A percentile compares a stretch with the other conserved stretches of the same genome.
Evolutionary conservation across 2,329 filamentous ascomycete species (phyloP).

Genomic region (Xylariaceae sp.): DNA sequence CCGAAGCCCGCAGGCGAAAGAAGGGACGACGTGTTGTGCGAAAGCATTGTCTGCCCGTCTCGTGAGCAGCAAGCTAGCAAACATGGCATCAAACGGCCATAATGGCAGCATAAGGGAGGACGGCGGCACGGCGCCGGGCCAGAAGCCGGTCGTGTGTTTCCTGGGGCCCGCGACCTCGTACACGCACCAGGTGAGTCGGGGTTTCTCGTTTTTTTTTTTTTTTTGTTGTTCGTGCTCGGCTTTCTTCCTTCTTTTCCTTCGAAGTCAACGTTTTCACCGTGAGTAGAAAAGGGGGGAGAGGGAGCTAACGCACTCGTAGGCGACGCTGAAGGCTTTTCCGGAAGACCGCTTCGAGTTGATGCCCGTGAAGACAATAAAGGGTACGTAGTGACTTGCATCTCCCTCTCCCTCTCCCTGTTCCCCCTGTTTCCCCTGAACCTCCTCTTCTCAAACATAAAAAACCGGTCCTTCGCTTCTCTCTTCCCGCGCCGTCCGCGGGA

Average conservation of each 20-base stretch:
- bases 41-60: too few relatives aligned
- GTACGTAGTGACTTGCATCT: conserved; percentile 16
- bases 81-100: too few relatives aligned
- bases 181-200: conserved; percentile 39
- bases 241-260: too few relatives aligned
- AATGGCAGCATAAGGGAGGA: too few relatives aligned
- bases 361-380: conserved; percentile 45
- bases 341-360: conserved; percentile 38
- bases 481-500: too few relatives aligned
- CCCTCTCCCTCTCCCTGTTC: not conserved
- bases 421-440: not conserved
- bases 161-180: conserved; percentile 43
- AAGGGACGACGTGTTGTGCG: too few relatives aligned
- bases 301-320: conserved; percentile 24
- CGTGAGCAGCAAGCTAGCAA: too few relatives aligned
- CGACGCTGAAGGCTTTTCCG: conserved; percentile 40
- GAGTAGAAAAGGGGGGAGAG: conserved; percentile 1
- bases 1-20: too few relatives aligned
- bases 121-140: too few relatives aligned
- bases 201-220: too few relatives aligned
- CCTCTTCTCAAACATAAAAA: conserved; percentile 1
- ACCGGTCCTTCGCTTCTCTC: too few relatives aligned
- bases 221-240: too few relatives aligned
- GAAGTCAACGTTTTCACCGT: conserved; percentile 15
- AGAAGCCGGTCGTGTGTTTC: conserved; percentile 38